Percentiles rank a stretch among this genome's conserved stretches.
Conservation (phyloP, 2,329 filamentous ascomycete species). For the Epichloe gansuensis region DNA sequence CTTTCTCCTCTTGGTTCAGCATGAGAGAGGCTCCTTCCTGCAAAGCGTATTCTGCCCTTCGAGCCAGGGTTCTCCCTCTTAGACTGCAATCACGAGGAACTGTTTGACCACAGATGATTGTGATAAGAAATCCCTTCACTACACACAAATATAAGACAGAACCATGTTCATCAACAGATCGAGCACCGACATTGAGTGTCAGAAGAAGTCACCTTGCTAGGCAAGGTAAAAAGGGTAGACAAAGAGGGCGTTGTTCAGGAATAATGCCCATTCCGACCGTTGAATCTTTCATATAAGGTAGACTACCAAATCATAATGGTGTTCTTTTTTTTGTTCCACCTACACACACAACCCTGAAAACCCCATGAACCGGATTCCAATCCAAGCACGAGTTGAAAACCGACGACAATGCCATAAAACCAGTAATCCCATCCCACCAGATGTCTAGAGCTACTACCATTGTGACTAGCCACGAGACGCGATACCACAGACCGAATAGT, state of each 20-base stretch:
- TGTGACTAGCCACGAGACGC: background rate
- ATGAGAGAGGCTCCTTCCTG: no score
- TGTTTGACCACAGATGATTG: no score
- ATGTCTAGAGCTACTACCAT: background rate
- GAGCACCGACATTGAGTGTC: no score
- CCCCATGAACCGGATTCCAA: conserved; percentile 3
- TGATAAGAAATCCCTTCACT: no score
- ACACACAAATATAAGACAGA: no score
- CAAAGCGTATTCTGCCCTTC: no score
- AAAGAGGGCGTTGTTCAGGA: conserved; percentile 8
- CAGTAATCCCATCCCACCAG: conserved; percentile 2
- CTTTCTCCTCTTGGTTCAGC: no score
- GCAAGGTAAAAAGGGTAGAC: no score
- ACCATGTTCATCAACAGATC: no score
- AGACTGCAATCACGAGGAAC: no score
- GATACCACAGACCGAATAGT: conserved; percentile 2
- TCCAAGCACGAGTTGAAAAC: conserved; percentile 3
- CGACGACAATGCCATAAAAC: conserved; percentile 7
- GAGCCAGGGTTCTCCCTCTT: no score
- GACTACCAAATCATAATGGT: conserved; percentile 4
- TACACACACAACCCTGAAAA: background rate
- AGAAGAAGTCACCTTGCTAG: no score
- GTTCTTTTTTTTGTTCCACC: background rate
- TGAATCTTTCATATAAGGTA: conserved; percentile 9
- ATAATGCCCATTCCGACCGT: conserved; percentile 20